phyloP scores from a whole-genome alignment of 768 basidiomycete species.

The Hypholoma fasciculare region DNA sequence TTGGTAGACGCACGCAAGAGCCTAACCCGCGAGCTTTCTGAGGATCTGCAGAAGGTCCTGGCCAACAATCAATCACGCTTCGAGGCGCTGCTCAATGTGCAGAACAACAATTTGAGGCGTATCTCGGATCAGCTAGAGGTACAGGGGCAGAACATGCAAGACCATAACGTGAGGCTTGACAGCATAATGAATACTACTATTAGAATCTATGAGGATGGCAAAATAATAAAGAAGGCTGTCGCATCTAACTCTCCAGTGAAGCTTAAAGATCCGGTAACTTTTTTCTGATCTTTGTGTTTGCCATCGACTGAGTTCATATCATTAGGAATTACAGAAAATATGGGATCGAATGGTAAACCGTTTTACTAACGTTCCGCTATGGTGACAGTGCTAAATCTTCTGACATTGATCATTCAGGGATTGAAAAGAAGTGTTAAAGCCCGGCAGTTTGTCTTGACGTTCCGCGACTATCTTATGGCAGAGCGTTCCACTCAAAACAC shows the following conservation, averaged over 20 bases:
- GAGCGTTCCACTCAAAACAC: not conserved
- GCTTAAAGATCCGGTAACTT: slow-evolving; percentile 13
- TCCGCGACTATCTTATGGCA: slow-evolving; percentile 8
- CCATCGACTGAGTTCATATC: not conserved
- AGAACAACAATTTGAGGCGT: slow-evolving; percentile 11
- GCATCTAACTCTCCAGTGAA: not conserved
- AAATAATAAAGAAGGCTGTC: slow-evolving; percentile 7
- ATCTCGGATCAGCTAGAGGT: slow-evolving; percentile 5
- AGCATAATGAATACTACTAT: slow-evolving; percentile 9
- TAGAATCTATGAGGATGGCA: slow-evolving; percentile 12
- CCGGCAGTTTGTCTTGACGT: slow-evolving; percentile 9
- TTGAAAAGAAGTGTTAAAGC: slow-evolving; percentile 14
- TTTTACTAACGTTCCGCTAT: not conserved
- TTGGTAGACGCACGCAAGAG: not conserved
- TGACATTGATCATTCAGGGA: not conserved
- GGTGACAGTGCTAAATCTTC: not conserved
- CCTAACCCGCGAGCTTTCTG: not conserved
- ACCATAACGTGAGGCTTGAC: slow-evolving; percentile 5
- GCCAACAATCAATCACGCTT: slow-evolving; percentile 9
- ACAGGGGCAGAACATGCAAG: slow-evolving; percentile 3
- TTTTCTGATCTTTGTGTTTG: not conserved
- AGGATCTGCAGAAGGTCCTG: slow-evolving; percentile 7
- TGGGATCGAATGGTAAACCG: slow-evolving; percentile 13
- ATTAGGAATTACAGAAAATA: slow-evolving; percentile 10
- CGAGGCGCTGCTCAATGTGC: slow-evolving; percentile 9